A percentile compares a stretch with the other conserved stretches of the same genome.
phyloP scores from a whole-genome alignment of 768 basidiomycete genomes.

The Lactarius sp. region DNA sequence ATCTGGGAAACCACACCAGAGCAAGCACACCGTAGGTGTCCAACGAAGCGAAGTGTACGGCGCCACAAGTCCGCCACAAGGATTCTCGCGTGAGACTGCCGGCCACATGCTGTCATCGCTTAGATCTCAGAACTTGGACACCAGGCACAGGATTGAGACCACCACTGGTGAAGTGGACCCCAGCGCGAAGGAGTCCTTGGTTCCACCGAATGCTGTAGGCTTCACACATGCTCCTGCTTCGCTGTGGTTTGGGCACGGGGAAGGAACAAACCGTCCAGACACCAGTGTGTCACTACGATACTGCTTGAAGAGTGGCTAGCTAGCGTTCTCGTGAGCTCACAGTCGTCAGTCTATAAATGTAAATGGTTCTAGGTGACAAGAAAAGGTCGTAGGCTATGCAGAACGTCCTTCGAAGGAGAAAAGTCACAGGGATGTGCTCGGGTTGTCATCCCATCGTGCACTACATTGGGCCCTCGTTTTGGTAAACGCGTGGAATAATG shows the following conservation, averaged over 20 bases:
- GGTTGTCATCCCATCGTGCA: too few species aligned
- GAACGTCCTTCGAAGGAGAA: background rate
- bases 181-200: background rate
- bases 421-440: too few species aligned
- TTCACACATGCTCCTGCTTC: background rate
- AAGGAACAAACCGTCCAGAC: background rate
- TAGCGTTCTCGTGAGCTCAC: background rate
- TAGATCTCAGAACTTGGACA: background rate
- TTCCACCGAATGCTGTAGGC: too few species aligned
- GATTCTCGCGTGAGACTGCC: background rate
- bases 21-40: background rate
- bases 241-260: background rate
- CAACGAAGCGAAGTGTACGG: background rate
- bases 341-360: background rate
- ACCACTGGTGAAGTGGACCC: too few species aligned
- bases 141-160: background rate
- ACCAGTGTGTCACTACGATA: background rate
- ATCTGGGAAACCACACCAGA: slow-evolving; percentile 4
- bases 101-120: background rate
- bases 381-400: background rate
- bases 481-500: too few species aligned
- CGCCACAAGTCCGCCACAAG: background rate
- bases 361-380: slow-evolving; percentile 5
- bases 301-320: background rate
- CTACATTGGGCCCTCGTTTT: too few species aligned